These are phyloP conservation scores for barrel medic (Medicago truncatula) DNA, from an alignment of 306 rosid genomes.

Conservation along the genomic window MtrunA17r5.0-ANR NC_053049.1:38509001-38509500, in stretches of 20 bases:
- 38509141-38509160: conserved; percentile 87
- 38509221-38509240: conserved; percentile 89
- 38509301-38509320: conserved; percentile 94
- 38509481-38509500: conserved; percentile 91
- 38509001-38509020: neutral
- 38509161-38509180: conserved; percentile 88
- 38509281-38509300: conserved; percentile 88
- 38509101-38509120: conserved; percentile 94
- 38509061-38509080: conserved; percentile 61
- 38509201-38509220: conserved; percentile 85
- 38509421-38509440: conserved; percentile 18
- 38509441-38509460: conserved; percentile 6
- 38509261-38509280: conserved; percentile 93
- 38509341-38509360: conserved; percentile 59
- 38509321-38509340: conserved; percentile 94
- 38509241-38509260: conserved; percentile 95
- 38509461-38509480: conserved; percentile 82
- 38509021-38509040: conserved; percentile 9
- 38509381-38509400: conserved; percentile 24
- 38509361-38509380: conserved; percentile 31
- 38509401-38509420: neutral
- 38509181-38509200: conserved; percentile 94
- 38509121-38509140: conserved; percentile 81
- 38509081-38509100: conserved; percentile 92
- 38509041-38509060: conserved; percentile 21